Percentiles rank a stretch among this genome's conserved stretches.
phyloP scores from a whole-genome alignment of 495 filamentous ascomycete genomes.

The Neurospora pannonica region DNA sequence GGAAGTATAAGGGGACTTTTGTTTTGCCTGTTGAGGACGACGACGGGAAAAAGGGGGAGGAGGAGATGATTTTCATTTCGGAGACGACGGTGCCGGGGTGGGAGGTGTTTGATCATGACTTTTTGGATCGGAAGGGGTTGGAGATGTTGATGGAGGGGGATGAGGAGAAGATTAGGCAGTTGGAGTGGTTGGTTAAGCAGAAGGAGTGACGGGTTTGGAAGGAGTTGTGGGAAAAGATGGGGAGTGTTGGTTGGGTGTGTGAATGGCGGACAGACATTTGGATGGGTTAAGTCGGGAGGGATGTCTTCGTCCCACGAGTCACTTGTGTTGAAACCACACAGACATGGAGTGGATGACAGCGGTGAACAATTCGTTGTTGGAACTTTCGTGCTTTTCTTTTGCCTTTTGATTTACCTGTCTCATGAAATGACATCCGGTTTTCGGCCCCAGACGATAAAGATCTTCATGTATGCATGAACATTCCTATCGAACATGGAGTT shows the following conservation, averaged over 20 bases:
- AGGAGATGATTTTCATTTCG: slow-evolving; percentile 43
- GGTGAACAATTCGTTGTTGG: background rate
- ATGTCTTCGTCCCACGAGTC: background rate
- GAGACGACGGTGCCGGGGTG: slow-evolving; percentile 62
- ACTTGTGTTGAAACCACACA: background rate
- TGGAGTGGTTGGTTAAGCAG: slow-evolving; percentile 37
- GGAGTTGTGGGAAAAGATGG: background rate
- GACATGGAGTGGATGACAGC: background rate
- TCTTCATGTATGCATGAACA: slow-evolving; percentile 47
- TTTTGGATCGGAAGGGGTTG: slow-evolving; percentile 37
- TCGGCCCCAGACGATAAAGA: slow-evolving; percentile 45
- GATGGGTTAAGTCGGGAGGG: background rate
- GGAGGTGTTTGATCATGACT: slow-evolving; percentile 55
- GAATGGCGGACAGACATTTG: background rate
- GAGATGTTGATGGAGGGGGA: slow-evolving; percentile 31
- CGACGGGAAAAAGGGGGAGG: slow-evolving; percentile 23
- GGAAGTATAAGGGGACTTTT: slow-evolving; percentile 53
- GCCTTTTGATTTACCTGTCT: background rate
- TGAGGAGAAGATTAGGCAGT: slow-evolving; percentile 33
- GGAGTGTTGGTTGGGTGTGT: background rate
- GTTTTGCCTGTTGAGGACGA: slow-evolving; percentile 39
- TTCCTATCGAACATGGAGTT: slow-evolving; percentile 43
- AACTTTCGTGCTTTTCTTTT: background rate
- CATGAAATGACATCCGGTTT: slow-evolving; percentile 30
- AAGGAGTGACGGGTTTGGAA: background rate